Conservation (phyloP, 257 asterid species). For the Leptodermis oblonga region DNA sequence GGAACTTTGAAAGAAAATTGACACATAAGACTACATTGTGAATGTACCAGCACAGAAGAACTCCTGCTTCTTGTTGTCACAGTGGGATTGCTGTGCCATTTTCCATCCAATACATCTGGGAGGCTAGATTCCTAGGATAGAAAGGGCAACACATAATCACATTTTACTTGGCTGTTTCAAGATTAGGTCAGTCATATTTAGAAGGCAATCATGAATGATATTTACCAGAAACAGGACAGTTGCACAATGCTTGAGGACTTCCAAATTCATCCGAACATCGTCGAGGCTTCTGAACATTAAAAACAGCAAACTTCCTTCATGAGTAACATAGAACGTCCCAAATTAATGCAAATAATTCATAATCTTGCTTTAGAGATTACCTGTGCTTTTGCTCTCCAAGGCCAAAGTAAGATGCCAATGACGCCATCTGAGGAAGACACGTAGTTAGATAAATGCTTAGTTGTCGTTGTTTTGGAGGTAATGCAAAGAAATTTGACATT, state of each 20-base stretch:
- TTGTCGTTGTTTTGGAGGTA: too few species aligned
- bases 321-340: not conserved
- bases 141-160: not conserved
- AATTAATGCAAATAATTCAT: not conserved
- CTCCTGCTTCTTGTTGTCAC: slow-evolving; percentile 81
- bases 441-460: too few species aligned
- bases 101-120: slow-evolving; percentile 43
- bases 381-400: slow-evolving; percentile 93
- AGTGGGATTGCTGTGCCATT: slow-evolving; percentile 31
- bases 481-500: not conserved
- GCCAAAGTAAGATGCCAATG: slow-evolving; percentile 84
- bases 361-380: slow-evolving; percentile 23
- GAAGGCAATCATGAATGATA: not conserved
- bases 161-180: not conserved
- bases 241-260: slow-evolving; percentile 94
- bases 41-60: slow-evolving; percentile 43
- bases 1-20: not conserved
- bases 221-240: slow-evolving; percentile 79
- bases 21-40: not conserved
- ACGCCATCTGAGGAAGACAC: slow-evolving; percentile 72
- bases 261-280: slow-evolving; percentile 89
- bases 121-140: slow-evolving; percentile 70
- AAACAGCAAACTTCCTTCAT: not conserved
- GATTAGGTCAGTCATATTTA: not conserved
- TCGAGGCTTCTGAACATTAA: slow-evolving; percentile 69